Evolutionary conservation across 805 yeast species (phyloP).

Genomic region (Pichia kluyveri): DNA sequence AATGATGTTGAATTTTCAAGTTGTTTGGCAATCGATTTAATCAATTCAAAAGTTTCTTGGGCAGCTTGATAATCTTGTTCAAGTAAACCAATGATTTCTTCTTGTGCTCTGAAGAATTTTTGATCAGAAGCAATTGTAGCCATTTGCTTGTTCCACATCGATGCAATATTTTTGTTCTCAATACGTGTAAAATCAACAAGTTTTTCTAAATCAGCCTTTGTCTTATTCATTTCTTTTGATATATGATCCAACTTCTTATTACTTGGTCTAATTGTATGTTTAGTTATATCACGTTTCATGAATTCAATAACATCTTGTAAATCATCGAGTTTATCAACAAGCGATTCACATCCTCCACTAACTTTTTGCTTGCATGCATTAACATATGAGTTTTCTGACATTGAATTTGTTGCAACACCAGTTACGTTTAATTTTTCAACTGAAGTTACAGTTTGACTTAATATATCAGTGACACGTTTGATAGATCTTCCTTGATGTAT

Average conservation of each 20-base stretch:
- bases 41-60: conserved; percentile 69
- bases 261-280: conserved; percentile 77
- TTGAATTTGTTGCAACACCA: conserved; percentile 1
- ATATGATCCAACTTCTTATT: conserved; percentile 63
- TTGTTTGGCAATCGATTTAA: conserved; percentile 73
- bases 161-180: conserved; percentile 83
- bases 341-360: conserved; percentile 64
- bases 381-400: conserved; percentile 41
- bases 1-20: conserved; percentile 52
- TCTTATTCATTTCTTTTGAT: conserved; percentile 51
- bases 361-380: conserved; percentile 64
- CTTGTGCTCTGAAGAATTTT: conserved; percentile 83
- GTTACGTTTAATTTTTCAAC: conserved; percentile 41
- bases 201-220: conserved; percentile 40
- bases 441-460: conserved; percentile 35
- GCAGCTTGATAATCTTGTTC: conserved; percentile 76
- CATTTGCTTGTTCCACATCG: conserved; percentile 85
- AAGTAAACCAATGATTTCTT: conserved; percentile 71
- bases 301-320: conserved; percentile 88
- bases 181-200: conserved; percentile 53
- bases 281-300: conserved; percentile 82
- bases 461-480: conserved; percentile 25
- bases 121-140: conserved; percentile 91
- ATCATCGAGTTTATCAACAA: conserved; percentile 79
- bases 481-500: conserved; percentile 41